A percentile compares a stretch with the other conserved stretches of the same genome.
These are phyloP conservation scores for Triticum timopheevii DNA, from an alignment of 176 grass and related monocot species.

Conservation along the genomic window DNA sequence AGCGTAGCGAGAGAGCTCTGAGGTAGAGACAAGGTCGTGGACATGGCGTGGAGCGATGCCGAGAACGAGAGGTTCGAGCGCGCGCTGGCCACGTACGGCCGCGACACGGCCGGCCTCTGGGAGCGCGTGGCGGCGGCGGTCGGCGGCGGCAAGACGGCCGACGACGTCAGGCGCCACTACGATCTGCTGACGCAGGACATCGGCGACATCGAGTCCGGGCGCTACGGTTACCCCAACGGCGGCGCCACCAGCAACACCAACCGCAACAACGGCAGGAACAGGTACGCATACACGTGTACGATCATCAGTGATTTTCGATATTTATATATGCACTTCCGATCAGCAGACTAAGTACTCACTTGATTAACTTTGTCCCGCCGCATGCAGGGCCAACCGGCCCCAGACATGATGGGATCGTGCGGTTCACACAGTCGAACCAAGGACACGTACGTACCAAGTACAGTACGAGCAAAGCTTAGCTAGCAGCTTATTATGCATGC, in stretches of 20 bases:
- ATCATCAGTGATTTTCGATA: neutral
- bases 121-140: conserved; percentile 48
- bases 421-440: neutral
- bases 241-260: neutral
- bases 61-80: conserved; percentile 61
- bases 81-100: conserved; percentile 44
- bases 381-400: conserved; percentile 23
- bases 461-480: neutral
- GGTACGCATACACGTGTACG: neutral
- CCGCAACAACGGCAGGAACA: conserved; percentile 6
- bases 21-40: neutral
- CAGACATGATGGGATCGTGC: conserved; percentile 13
- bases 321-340: neutral
- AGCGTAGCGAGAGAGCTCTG: neutral
- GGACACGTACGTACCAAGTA: neutral
- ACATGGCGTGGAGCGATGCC: conserved; percentile 41
- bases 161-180: conserved; percentile 57
- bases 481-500: conserved; percentile 1
- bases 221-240: conserved; percentile 20
- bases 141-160: conserved; percentile 51
- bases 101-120: conserved; percentile 49
- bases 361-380: neutral
- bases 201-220: conserved; percentile 37
- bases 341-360: neutral
- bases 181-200: conserved; percentile 36